Evolutionary conservation across 495 filamentous ascomycete species (phyloP).

Genomic region (Bombardia bombarda): DNA sequence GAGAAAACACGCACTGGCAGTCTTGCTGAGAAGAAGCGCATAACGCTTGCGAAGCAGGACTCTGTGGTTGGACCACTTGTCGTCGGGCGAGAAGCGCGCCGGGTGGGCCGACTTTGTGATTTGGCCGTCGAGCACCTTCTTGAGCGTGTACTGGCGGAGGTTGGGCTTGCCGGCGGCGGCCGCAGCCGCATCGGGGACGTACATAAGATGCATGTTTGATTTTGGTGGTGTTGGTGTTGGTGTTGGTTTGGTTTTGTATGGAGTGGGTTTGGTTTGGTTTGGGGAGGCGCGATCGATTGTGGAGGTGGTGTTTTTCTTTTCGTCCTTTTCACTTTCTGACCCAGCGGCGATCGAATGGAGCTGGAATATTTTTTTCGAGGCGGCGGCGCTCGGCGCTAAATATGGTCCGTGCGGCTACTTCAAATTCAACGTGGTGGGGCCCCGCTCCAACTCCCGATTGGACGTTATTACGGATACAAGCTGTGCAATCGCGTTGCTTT

Average conservation of each 20-base stretch:
- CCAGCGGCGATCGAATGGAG: too few species aligned
- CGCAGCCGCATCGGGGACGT: constrained; percentile 67
- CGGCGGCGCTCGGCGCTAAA: too few species aligned
- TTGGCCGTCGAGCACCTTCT: constrained; percentile 67
- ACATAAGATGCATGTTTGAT: constrained; percentile 72
- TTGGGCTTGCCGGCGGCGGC: constrained; percentile 46
- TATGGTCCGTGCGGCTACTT: too few species aligned
- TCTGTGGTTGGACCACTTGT: constrained; percentile 93
- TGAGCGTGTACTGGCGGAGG: constrained; percentile 65
- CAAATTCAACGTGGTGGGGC: too few species aligned
- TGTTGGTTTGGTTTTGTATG: neutral
- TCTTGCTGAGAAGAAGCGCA: constrained; percentile 76
- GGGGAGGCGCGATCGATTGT: constrained; percentile 1
- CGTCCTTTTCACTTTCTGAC: neutral
- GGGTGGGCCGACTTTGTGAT: constrained; percentile 96
- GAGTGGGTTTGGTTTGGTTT: neutral
- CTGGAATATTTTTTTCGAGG: too few species aligned
- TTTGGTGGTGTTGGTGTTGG: neutral
- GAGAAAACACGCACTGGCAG: constrained; percentile 49
- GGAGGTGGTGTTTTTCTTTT: neutral
- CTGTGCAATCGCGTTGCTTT: too few species aligned
- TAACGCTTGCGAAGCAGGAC: constrained; percentile 91
- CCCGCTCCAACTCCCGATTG: too few species aligned
- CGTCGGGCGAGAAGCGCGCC: constrained; percentile 92
- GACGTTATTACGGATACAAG: too few species aligned